Evolutionary conservation across 306 rosid species (phyloP).

Genomic region (Cicer pinnatifidum): DNA sequence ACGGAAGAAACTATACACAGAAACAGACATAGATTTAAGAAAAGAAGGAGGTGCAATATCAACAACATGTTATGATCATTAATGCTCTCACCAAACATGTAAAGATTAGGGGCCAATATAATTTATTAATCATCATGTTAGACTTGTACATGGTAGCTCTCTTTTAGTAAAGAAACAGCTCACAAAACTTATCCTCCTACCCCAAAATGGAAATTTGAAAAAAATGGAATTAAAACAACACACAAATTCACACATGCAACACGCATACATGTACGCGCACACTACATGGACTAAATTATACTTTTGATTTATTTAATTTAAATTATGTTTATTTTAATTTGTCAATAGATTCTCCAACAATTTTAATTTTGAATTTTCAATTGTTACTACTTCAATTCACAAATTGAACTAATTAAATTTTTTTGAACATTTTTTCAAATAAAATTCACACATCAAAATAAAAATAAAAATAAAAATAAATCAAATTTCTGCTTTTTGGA

Average conservation of each 20-base stretch:
- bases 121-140: constrained; percentile 10
- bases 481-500: not conserved
- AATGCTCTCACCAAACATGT: constrained; percentile 51
- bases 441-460: not conserved
- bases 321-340: not conserved
- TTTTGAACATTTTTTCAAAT: not conserved
- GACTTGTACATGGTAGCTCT: not conserved
- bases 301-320: not conserved
- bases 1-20: not conserved
- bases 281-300: no score
- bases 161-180: constrained; percentile 36
- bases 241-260: not conserved
- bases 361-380: not conserved
- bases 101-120: constrained; percentile 25
- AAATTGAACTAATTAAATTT: not conserved
- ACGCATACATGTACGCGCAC: no score
- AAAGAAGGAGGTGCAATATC: not conserved
- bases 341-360: no score
- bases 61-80: constrained; percentile 32
- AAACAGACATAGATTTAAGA: constrained; percentile 26
- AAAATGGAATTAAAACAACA: not conserved
- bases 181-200: not conserved
- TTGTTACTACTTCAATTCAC: not conserved
- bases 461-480: not conserved
- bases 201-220: not conserved